These are phyloP conservation scores for Penicillium sp. DNA, from an alignment of 2,329 filamentous ascomycete species.

Conservation along the genomic window DNA sequence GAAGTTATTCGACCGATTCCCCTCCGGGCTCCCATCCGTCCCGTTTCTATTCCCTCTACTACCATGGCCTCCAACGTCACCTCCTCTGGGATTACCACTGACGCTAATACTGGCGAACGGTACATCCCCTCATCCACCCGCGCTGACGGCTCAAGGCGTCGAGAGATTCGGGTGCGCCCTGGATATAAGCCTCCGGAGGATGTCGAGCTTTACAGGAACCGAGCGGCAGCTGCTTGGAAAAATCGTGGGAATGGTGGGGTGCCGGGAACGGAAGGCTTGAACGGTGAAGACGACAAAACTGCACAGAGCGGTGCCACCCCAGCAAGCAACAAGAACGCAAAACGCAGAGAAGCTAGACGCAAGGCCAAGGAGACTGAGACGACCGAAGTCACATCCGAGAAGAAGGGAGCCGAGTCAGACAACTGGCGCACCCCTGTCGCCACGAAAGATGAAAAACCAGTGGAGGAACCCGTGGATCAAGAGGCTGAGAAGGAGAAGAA, in stretches of 20 bases:
- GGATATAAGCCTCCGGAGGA: slow-evolving; percentile 95
- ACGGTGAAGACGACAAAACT: slow-evolving; percentile 52
- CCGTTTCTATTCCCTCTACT: no score
- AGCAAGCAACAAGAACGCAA: slow-evolving; percentile 79
- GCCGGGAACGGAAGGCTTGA: slow-evolving; percentile 65
- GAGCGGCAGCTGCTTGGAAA: slow-evolving; percentile 79
- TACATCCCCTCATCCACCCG: slow-evolving; percentile 85
- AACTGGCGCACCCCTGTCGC: slow-evolving; percentile 33
- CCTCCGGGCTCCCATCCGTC: no score
- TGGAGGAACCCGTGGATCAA: slow-evolving; percentile 54
- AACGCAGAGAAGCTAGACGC: slow-evolving; percentile 66
- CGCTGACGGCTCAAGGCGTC: slow-evolving; percentile 84
- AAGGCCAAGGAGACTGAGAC: slow-evolving; percentile 60
- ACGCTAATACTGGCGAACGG: slow-evolving; percentile 72
- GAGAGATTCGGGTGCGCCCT: slow-evolving; percentile 88
- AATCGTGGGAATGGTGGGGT: slow-evolving; percentile 68
- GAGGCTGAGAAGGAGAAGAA: slow-evolving; percentile 88
- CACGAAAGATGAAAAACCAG: slow-evolving; percentile 27
- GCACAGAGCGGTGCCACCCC: slow-evolving; percentile 49
- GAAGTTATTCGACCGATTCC: no score
- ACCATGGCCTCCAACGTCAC: slow-evolving; percentile 21
- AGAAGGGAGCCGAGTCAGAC: slow-evolving; percentile 28
- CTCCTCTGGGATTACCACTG: slow-evolving; percentile 68
- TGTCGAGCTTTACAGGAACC: slow-evolving; percentile 93
- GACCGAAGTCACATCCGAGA: slow-evolving; percentile 30